phyloP scores from a whole-genome alignment of 495 filamentous ascomycete genomes.

The Daldinia vernicosa region DNA sequence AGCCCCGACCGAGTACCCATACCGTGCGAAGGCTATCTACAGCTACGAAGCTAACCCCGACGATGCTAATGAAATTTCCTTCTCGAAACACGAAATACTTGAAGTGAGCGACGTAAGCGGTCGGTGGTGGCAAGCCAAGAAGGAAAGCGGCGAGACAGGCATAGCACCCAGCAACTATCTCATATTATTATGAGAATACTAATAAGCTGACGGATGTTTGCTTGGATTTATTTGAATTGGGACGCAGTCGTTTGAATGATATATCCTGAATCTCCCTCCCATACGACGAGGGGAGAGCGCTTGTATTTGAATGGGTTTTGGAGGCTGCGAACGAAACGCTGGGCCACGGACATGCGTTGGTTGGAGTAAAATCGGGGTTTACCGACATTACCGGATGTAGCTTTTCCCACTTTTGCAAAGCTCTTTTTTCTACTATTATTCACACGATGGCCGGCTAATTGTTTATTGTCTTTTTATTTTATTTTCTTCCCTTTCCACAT shows the following conservation, averaged over 20 bases:
- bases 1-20: slow-evolving; percentile 91
- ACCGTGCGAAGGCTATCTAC: slow-evolving; percentile 97
- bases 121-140: slow-evolving; percentile 98
- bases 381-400: slow-evolving; percentile 34
- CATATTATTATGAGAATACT: slow-evolving; percentile 79
- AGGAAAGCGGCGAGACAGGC: slow-evolving; percentile 92
- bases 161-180: slow-evolving; percentile 98
- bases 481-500: slow-evolving; percentile 33
- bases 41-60: slow-evolving; percentile 98
- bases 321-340: slow-evolving; percentile 36
- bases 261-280: not conserved
- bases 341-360: slow-evolving; percentile 45
- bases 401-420: slow-evolving; percentile 42
- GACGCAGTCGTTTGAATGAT: slow-evolving; percentile 10
- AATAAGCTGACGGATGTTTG: not conserved
- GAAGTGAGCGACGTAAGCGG: slow-evolving; percentile 98
- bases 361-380: slow-evolving; percentile 48
- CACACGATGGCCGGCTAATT: slow-evolving; percentile 40
- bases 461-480: slow-evolving; percentile 38
- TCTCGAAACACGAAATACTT: slow-evolving; percentile 94
- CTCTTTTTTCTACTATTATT: slow-evolving; percentile 46
- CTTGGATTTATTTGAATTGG: slow-evolving; percentile 17
- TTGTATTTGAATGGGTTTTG: slow-evolving; percentile 46
- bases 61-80: slow-evolving; percentile 97
- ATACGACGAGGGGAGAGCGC: slow-evolving; percentile 16